These are phyloP conservation scores for Termitomyces sp. DNA, from an alignment of 768 basidiomycete species.

Conservation along the genomic window DNA sequence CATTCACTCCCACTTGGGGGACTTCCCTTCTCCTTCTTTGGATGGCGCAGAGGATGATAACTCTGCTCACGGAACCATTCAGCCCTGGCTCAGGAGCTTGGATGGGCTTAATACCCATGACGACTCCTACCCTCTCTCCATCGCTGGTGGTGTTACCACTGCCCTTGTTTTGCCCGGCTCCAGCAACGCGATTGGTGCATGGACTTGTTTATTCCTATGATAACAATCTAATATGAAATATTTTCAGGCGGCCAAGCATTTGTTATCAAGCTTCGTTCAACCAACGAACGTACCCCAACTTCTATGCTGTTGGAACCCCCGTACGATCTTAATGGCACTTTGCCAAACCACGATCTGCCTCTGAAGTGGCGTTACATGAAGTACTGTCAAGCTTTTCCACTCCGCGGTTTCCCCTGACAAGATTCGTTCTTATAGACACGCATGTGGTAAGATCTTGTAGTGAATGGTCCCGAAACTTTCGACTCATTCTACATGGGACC, in stretches of 20 bases:
- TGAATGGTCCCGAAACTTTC: not conserved
- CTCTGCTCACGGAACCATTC: constrained; percentile 42
- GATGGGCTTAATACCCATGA: constrained; percentile 85
- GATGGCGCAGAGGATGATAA: constrained; percentile 54
- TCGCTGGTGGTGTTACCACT: constrained; percentile 79
- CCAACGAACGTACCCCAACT: constrained; percentile 64
- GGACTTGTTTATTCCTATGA: not conserved
- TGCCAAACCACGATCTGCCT: constrained; percentile 39
- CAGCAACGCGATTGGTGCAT: constrained; percentile 56
- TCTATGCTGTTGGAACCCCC: constrained; percentile 79
- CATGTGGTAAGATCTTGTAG: constrained; percentile 43
- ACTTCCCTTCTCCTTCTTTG: constrained; percentile 46
- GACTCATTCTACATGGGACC: not conserved
- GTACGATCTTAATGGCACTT: constrained; percentile 51
- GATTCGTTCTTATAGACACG: constrained; percentile 36
- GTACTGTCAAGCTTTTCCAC: constrained; percentile 28
- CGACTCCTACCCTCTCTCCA: constrained; percentile 61
- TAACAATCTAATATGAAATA: not conserved
- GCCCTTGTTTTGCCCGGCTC: constrained; percentile 75
- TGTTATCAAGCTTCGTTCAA: constrained; percentile 75
- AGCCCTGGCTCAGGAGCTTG: constrained; percentile 67
- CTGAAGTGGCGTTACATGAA: constrained; percentile 79
- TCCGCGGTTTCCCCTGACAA: not conserved
- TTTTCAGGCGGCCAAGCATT: constrained; percentile 66
- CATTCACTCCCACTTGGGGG: constrained; percentile 67